Evolutionary conservation across 2,329 filamentous ascomycete species (phyloP).

Genomic region (Monilinia fructigena): DNA sequence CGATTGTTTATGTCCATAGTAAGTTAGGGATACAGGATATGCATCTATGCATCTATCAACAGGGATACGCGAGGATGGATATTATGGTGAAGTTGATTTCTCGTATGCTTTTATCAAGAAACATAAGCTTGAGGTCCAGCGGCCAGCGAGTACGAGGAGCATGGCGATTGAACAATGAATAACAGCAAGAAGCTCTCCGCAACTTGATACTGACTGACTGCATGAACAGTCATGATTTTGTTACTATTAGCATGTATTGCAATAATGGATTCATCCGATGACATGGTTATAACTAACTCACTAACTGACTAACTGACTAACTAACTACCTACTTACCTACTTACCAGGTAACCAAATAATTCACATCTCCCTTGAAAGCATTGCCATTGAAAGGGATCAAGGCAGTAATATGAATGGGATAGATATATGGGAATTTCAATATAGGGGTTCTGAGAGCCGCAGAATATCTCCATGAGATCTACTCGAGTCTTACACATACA

Average conservation of each 20-base stretch:
- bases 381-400: not conserved
- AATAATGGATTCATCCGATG: slow-evolving; percentile 2
- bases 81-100: not conserved
- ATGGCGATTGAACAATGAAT: not conserved
- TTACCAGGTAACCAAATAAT: not conserved
- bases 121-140: not conserved
- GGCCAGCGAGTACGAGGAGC: slow-evolving; percentile 7
- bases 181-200: too few species aligned
- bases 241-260: not conserved
- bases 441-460: slow-evolving; percentile 2
- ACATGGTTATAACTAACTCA: not conserved
- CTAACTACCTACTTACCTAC: too few species aligned
- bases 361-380: not conserved
- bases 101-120: slow-evolving; percentile 12
- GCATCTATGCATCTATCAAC: not conserved
- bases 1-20: slow-evolving; percentile 19
- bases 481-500: too few species aligned
- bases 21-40: not conserved
- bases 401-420: not conserved
- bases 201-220: not conserved
- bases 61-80: slow-evolving; percentile 12
- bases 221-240: not conserved
- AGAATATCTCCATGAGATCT: not conserved
- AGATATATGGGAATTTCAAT: not conserved
- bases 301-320: too few species aligned